Evolutionary conservation across 805 yeast species (phyloP), one percentile per base, ranked within the genome.

Genomic region (Ogataea wickerhamii): DNA sequence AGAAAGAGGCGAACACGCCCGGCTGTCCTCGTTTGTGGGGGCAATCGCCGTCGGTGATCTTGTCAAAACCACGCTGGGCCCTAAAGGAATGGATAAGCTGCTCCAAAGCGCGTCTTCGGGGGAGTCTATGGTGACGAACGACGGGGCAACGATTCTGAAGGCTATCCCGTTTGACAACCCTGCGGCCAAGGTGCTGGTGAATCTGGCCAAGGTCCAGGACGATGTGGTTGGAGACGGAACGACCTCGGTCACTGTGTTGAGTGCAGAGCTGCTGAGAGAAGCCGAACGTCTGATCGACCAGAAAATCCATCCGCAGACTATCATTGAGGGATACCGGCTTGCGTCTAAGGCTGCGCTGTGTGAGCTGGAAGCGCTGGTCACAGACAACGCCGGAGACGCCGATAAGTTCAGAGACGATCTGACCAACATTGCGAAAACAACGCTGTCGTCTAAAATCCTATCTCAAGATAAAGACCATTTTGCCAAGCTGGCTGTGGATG

Each of bases 191-290:
- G 91, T 91, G 39, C 70, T 93, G 49, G 98, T 94, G 22, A 95
- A 94, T 60, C 84, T 93, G 40, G 83, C 96, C 34, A 82, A 93
- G 61, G 91, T 94, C 16, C 99, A 93, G 69, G 99, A 93, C 62
- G 96, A 94, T 44, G 97, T 91, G 63, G 96, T 91, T 49, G 98
- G 98, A 44, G 98, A 93, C 59, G 99, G 99, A 51, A 93, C 99
- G 28, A 91, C 98, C 0, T 84, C 96, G 18, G 98, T 94, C 22
- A 88, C 97, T 0, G 85, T 93, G 10, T 67, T 91, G 41, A 80
- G 91, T 29, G 89, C 96, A 7, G 98, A 93, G 64, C 73, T 93
- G 42, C 71, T 93, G 50, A 78, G 95, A 60, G 97, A 91, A 67
- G 97, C 98, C 23, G 97, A 93, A 64, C 80, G 81, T 60, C 76